Percentiles rank a stretch among this genome's conserved stretches.
Conservation (phyloP, 352 stramenopile genomes). For the Phytophthora fragariaefolia region DNA sequence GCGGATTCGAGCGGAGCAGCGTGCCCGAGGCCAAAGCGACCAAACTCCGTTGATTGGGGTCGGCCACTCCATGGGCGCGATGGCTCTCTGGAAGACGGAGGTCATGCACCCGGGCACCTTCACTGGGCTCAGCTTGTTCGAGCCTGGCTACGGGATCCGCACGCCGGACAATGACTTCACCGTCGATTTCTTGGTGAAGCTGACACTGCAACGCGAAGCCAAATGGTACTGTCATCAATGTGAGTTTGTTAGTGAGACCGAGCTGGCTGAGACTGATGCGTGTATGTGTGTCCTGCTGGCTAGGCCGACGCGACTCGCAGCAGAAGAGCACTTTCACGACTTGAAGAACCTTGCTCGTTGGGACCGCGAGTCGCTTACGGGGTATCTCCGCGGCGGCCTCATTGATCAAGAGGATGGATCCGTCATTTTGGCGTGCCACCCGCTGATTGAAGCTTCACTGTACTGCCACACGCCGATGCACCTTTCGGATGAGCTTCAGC, state of each 20-base stretch:
- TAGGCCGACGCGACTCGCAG: slow-evolving; percentile 27
- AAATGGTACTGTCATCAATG: slow-evolving; percentile 32
- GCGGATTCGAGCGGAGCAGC: slow-evolving; percentile 31
- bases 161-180: slow-evolving; percentile 28
- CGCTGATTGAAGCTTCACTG: slow-evolving; percentile 48
- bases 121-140: slow-evolving; percentile 45
- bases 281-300: neutral
- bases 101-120: slow-evolving; percentile 49
- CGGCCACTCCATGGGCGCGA: slow-evolving; percentile 60
- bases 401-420: slow-evolving; percentile 35
- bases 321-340: slow-evolving; percentile 35
- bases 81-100: slow-evolving; percentile 50
- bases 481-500: slow-evolving; percentile 34
- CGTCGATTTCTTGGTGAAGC: slow-evolving; percentile 32
- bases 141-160: slow-evolving; percentile 42
- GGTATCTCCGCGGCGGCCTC: slow-evolving; percentile 34
- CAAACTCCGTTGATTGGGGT: slow-evolving; percentile 50
- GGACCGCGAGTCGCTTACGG: slow-evolving; percentile 37
- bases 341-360: slow-evolving; percentile 44
- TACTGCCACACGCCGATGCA: slow-evolving; percentile 46
- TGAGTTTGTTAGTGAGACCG: too few relatives aligned
- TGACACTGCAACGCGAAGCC: slow-evolving; percentile 33
- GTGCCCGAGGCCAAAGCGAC: slow-evolving; percentile 16
- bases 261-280: too few relatives aligned
- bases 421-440: slow-evolving; percentile 44